Conservation (phyloP, 768 basidiomycete species). For the Tephrocybe sp. region DNA sequence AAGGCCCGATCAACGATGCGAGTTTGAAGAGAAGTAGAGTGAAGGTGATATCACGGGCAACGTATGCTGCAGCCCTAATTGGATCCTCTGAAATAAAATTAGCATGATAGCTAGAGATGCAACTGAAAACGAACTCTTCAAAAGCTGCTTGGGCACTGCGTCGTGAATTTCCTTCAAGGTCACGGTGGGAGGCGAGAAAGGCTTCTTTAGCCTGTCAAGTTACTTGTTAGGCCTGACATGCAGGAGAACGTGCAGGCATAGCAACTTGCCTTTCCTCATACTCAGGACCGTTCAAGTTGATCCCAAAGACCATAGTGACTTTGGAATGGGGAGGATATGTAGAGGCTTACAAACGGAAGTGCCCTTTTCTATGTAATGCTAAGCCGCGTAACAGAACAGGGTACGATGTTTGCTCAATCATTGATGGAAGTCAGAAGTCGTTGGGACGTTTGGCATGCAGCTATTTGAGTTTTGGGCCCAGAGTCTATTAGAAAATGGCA, state of each 20-base stretch:
- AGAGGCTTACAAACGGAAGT: neutral
- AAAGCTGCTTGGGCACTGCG: constrained; percentile 52
- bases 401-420: constrained; percentile 6
- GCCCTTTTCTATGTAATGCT: constrained; percentile 6
- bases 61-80: constrained; percentile 38
- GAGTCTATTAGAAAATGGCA: neutral
- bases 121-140: constrained; percentile 31
- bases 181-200: constrained; percentile 49
- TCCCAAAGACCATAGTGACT: constrained; percentile 24
- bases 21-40: constrained; percentile 42
- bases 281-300: constrained; percentile 35
- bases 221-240: neutral
- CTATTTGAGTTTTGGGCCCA: neutral
- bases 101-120: neutral
- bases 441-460: neutral
- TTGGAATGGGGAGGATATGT: constrained; percentile 6
- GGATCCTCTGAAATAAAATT: constrained; percentile 30
- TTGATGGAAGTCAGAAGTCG: constrained; percentile 3
- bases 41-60: constrained; percentile 45
- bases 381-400: constrained; percentile 9
- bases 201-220: constrained; percentile 34
- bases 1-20: constrained; percentile 41
- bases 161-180: constrained; percentile 55
- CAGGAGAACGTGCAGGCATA: neutral
- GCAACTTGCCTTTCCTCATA: constrained; percentile 37